A percentile compares a stretch with the other conserved stretches of the same genome.
Conservation (phyloP, 2,329 filamentous ascomycete genomes). For the Pseudogymnoascus sp. region DNA sequence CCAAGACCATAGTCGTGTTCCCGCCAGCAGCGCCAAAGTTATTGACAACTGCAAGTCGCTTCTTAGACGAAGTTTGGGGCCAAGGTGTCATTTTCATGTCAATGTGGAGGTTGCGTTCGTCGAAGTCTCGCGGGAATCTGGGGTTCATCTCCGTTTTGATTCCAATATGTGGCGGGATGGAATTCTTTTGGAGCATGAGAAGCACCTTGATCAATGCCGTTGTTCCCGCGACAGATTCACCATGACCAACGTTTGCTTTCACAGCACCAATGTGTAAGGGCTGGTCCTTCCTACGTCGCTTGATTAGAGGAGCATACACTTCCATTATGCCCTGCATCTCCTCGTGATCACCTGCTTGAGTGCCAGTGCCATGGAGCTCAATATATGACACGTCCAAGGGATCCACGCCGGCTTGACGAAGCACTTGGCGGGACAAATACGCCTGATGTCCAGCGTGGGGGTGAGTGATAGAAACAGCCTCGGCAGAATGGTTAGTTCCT, state of each 20-base stretch:
- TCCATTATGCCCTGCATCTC: conserved; percentile 56
- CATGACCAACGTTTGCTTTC: conserved; percentile 20
- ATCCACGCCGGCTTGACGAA: conserved; percentile 63
- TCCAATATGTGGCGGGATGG: conserved; percentile 21
- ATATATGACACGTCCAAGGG: conserved; percentile 62
- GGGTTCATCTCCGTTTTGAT: conserved; percentile 27
- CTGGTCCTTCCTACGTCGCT: conserved; percentile 41
- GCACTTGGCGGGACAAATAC: conserved; percentile 56
- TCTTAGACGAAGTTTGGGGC: conserved; percentile 22
- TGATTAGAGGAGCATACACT: conserved; percentile 43
- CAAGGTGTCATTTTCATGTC: conserved; percentile 11
- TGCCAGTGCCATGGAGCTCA: conserved; percentile 71
- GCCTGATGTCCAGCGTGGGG: conserved; percentile 70
- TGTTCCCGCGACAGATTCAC: conserved; percentile 20
- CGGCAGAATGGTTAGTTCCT: conserved; percentile 70
- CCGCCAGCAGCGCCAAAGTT: conserved; percentile 35
- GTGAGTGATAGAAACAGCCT: conserved; percentile 72
- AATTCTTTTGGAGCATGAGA: conserved; percentile 21
- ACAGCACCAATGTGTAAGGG: conserved; percentile 35
- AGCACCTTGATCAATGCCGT: conserved; percentile 23
- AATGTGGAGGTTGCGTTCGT: conserved; percentile 30
- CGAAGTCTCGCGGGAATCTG: conserved; percentile 25
- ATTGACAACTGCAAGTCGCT: conserved; percentile 36
- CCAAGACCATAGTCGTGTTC: conserved; percentile 17
- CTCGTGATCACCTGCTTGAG: conserved; percentile 44